Evolutionary conservation across 2,329 filamentous ascomycete species (phyloP), one percentile per base, ranked within the genome.

Genomic region (Mycosphaerella sp.): DNA sequence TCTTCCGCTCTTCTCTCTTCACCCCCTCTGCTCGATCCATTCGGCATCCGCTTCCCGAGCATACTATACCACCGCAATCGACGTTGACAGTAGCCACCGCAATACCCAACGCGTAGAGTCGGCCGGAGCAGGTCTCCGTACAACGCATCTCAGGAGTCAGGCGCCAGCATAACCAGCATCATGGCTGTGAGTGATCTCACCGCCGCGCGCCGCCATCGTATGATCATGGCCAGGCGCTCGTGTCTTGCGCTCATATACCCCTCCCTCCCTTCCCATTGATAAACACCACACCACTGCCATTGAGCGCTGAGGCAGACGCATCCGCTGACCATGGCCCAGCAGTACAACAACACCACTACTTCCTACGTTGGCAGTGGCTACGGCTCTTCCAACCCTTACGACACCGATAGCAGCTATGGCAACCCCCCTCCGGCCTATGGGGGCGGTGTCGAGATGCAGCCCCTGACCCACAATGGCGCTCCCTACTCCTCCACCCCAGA

Each of bases 391-490:
- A 78, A 80, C 66, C 78, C 78, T 44, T 81, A 79, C 62, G 66
- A 67, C 49, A 64, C 70, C 61, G 65, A 69, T 53, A 53, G 50
- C 49, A 49, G 53, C 46, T 61, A 60, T 44, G 58, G 58, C 27
- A 56, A 59, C 41, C 59, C 61, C 40, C 60, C 62, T 28, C 62
- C 63, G 35, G 53, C 60, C 45, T 67, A 66, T 55, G 61, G 63
- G 50, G 47, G 47, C 27, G 50, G 47, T 30, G 81, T 88, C 61
- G 86, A 90, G 71, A 86, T 89, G 84, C 79, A 80, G 41, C 78
- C 84, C 10, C 77, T 87, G 57, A 55, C 56, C 9, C 55, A 63
- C 45, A 51, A 56, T 34, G 50, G 53, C 51, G 60, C 60, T 36
- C 60, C 61, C 8, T 56, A 59, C 53, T 47, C 58, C 32, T 39